Percentiles rank a stretch among this genome's conserved stretches.
phyloP scores from a whole-genome alignment of 768 basidiomycete species.

The Kwoniella dendrophila region DNA sequence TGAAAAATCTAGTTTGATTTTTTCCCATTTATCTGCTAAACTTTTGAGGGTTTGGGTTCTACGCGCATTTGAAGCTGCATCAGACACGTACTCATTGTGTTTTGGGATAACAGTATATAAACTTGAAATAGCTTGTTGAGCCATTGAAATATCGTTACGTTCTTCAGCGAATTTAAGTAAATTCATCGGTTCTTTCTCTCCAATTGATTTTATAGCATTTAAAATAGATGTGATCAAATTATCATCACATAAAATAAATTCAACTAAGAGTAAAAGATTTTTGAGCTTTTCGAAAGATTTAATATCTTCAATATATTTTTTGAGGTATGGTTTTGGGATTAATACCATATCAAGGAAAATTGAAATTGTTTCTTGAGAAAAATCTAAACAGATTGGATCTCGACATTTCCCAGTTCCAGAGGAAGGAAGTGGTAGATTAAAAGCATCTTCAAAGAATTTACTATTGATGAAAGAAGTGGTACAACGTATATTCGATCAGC shows the following conservation, averaged over 20 bases:
- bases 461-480: background rate
- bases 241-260: background rate
- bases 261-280: background rate
- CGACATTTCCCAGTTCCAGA: background rate
- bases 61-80: background rate
- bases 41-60: too few relatives aligned
- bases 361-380: background rate
- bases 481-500: background rate
- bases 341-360: background rate
- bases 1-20: background rate
- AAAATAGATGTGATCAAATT: background rate
- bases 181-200: too few relatives aligned
- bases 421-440: background rate
- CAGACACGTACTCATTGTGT: background rate
- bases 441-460: conserved; percentile 1
- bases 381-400: conserved; percentile 1
- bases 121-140: too few relatives aligned
- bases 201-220: background rate
- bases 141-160: too few relatives aligned
- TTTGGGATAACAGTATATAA: too few relatives aligned
- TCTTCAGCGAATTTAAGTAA: too few relatives aligned
- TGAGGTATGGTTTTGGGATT: background rate
- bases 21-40: background rate
- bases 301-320: background rate
- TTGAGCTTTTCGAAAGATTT: background rate